A percentile compares a stretch with the other conserved stretches of the same genome.
Conservation (phyloP, 108 stramenopile species). For the Cyclotella sp. region DNA sequence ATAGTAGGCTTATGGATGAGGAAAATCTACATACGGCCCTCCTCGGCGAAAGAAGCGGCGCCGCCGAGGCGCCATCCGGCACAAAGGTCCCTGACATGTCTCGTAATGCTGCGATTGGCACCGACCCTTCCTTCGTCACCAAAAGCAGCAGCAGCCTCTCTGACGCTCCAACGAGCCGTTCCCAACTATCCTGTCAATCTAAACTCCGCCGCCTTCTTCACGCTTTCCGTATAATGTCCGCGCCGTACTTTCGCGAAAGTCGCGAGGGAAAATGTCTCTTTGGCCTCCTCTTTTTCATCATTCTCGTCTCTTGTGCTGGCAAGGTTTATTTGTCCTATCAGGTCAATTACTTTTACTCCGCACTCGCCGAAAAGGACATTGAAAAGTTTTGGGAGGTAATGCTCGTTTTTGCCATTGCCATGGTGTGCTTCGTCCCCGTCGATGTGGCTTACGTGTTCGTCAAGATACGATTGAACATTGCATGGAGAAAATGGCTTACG, state of each 20-base stretch:
- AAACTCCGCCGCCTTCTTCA: slow-evolving; percentile 44
- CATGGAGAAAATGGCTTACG: slow-evolving; percentile 92
- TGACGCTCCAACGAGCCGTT: neutral
- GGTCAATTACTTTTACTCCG: slow-evolving; percentile 79
- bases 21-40: slow-evolving; percentile 12
- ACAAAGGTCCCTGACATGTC: neutral
- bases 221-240: slow-evolving; percentile 52
- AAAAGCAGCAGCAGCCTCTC: neutral
- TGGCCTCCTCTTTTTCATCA: slow-evolving; percentile 56
- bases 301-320: slow-evolving; percentile 72
- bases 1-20: slow-evolving; percentile 10
- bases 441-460: slow-evolving; percentile 73
- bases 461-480: slow-evolving; percentile 49
- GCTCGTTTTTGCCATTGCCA: slow-evolving; percentile 55
- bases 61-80: neutral
- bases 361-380: slow-evolving; percentile 65
- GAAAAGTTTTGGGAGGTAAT: slow-evolving; percentile 64
- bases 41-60: neutral
- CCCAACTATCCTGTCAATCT: slow-evolving; percentile 1
- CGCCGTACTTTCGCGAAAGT: slow-evolving; percentile 63
- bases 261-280: slow-evolving; percentile 52
- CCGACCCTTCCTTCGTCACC: neutral
- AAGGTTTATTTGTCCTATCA: slow-evolving; percentile 79
- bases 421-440: slow-evolving; percentile 69
- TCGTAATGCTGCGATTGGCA: neutral